Evolutionary conservation across 179 eudicot genomes (phyloP), one percentile per base, ranked within the genome.

Genomic region (Amaranthus tricolor): DNA sequence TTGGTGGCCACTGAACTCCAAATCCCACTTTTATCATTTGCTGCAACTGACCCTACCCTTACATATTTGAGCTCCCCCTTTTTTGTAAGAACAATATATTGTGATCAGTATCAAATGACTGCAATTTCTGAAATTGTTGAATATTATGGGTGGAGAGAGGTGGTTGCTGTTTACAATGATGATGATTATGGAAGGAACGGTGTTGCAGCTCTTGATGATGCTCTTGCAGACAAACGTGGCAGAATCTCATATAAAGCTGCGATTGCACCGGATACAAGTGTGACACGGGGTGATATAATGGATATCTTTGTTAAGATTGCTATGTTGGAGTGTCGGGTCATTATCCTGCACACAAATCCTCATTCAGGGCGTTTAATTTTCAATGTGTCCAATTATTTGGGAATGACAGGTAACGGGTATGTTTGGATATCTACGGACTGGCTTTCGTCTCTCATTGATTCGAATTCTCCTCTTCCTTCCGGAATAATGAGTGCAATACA

Each of bases 111-210:
- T 76, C 98, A 94, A 81, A 94, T 94, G 98, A 80, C 80, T 1
- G 97, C 97, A 8, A 81, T 92, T 67, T 85, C 97, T 65, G 94
- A 84, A 1, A 85, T 92, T 19, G 86, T 94, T 24, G 88, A 86
- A 8, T 73, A 89, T 73, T 94, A 85, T 73, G 83, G 84, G 44
- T 94, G 96, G 97, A 90, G 82, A 73, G 83, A 92, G 67, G 91
- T 92, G 5, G 87, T 89, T 69, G 88, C 84, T 9, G 80, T 94
- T 57, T 94, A 65, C 50, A 50, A 88, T n/a, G 97, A 94, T 67
- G 97, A 94, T 82, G 98, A 94, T 76, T 88, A 90, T 79, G 98
- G 98, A 57, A 86, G 98, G 76, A 92, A 92, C 74, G 97, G 96
- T 31, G 53, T 94, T 47, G 80, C 91, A 12, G 89, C 90, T 67